phyloP scores from a whole-genome alignment of 2,329 filamentous ascomycete species.

The Cladophialophora chaetospira region DNA sequence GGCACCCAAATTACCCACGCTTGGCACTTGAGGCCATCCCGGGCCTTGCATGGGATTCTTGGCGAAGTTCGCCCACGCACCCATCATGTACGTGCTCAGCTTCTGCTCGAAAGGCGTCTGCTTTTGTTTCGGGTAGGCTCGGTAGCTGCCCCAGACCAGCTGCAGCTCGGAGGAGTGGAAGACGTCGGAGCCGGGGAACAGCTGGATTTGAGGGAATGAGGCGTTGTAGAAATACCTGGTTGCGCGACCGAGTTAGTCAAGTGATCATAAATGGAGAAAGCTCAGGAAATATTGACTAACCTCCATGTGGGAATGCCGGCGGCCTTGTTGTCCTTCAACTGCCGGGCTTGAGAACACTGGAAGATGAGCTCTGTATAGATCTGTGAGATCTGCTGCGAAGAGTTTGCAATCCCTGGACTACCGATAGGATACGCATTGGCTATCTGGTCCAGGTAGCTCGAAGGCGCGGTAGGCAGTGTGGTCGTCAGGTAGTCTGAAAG shows the following conservation, averaged over 20 bases:
- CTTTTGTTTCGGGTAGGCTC: slow-evolving; percentile 18
- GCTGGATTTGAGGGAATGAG: slow-evolving; percentile 34
- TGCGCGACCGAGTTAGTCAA: no score
- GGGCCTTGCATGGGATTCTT: slow-evolving; percentile 8
- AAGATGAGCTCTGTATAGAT: slow-evolving; percentile 17
- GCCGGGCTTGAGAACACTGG: slow-evolving; percentile 12
- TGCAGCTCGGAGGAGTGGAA: slow-evolving; percentile 41
- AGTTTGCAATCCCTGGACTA: background rate
- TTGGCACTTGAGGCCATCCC: slow-evolving; percentile 9
- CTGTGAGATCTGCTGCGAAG: slow-evolving; percentile 1
- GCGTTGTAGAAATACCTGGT: slow-evolving; percentile 38
- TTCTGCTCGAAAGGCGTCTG: slow-evolving; percentile 2
- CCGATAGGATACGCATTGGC: slow-evolving; percentile 13
- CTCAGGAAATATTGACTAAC: background rate
- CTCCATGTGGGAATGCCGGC: slow-evolving; percentile 34
- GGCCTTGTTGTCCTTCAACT: slow-evolving; percentile 22
- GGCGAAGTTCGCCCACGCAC: slow-evolving; percentile 13
- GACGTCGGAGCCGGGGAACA: slow-evolving; percentile 32
- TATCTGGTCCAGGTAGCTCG: slow-evolving; percentile 4
- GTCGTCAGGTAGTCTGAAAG: background rate
- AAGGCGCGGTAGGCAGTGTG: slow-evolving; percentile 4
- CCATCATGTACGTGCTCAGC: slow-evolving; percentile 34
- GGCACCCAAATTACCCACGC: background rate
- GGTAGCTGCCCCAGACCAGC: slow-evolving; percentile 36
- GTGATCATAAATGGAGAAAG: background rate